Conservation (phyloP, 352 stramenopile genomes). For the Globisporangium apiculatum region DNA sequence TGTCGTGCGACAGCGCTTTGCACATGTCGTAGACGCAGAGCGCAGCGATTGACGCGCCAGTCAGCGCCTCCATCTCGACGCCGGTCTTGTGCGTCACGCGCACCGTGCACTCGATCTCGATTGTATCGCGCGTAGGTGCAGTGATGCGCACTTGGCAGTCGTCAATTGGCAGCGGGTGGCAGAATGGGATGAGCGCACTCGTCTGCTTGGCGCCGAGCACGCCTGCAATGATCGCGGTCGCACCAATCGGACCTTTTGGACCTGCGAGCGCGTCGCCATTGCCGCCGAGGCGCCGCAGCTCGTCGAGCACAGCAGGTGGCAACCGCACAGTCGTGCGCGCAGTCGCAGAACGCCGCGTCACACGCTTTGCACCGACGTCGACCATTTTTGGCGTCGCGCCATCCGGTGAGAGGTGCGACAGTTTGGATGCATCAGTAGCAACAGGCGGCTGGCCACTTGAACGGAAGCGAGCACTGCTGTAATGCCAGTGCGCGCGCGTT, state of each 20-base stretch:
- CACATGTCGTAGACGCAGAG: constrained; percentile 99
- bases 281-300: constrained; percentile 37
- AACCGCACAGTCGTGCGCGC: constrained; percentile 84
- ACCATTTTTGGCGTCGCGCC: constrained; percentile 79
- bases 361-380: constrained; percentile 81
- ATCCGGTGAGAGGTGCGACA: constrained; percentile 49
- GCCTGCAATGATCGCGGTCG: constrained; percentile 89
- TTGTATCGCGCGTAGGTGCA: constrained; percentile 37
- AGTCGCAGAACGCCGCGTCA: constrained; percentile 75
- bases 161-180: constrained; percentile 90
- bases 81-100: constrained; percentile 91
- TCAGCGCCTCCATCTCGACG: constrained; percentile 95
- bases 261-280: constrained; percentile 35
- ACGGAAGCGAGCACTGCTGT: too few species aligned
- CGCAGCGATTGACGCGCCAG: constrained; percentile 89
- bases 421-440: constrained; percentile 18
- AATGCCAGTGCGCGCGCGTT: too few species aligned
- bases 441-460: too few species aligned
- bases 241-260: constrained; percentile 88
- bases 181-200: constrained; percentile 91
- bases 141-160: constrained; percentile 86
- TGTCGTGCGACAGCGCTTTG: constrained; percentile 83
- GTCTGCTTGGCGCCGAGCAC: constrained; percentile 93
- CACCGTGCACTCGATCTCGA: constrained; percentile 87
- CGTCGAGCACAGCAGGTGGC: constrained; percentile 67